phyloP scores from a whole-genome alignment of 1,139 yeast genomes.

The Taiozyma onychis region DNA sequence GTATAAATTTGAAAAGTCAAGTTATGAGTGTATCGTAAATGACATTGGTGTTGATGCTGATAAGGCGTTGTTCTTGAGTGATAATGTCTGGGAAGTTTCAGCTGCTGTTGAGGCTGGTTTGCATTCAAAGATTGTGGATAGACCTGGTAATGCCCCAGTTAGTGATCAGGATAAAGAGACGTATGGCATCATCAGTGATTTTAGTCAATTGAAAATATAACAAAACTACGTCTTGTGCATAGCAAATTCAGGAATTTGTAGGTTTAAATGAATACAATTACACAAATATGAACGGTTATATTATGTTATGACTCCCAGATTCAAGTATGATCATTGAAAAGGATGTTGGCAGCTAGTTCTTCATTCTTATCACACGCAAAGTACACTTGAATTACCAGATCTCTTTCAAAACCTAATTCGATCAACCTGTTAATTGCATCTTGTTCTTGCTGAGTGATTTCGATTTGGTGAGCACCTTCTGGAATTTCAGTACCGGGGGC shows the following conservation, averaged over 20 bases:
- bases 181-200: constrained; percentile 6
- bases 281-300: background rate
- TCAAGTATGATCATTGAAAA: constrained; percentile 38
- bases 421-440: constrained; percentile 83
- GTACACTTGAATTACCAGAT: constrained; percentile 85
- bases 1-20: constrained; percentile 48
- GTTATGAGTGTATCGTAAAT: constrained; percentile 55
- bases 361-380: constrained; percentile 98
- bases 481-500: constrained; percentile 20
- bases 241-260: background rate
- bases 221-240: background rate
- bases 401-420: constrained; percentile 88
- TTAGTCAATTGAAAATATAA: constrained; percentile 7
- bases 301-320: background rate
- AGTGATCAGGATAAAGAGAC: constrained; percentile 17
- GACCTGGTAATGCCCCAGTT: constrained; percentile 72
- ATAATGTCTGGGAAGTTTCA: constrained; percentile 57
- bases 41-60: constrained; percentile 34
- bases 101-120: constrained; percentile 74
- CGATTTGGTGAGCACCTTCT: constrained; percentile 32
- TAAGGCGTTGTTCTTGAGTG: constrained; percentile 65
- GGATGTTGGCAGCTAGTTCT: constrained; percentile 90
- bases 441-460: constrained; percentile 77
- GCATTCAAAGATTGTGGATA: constrained; percentile 49
- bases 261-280: constrained; percentile 4